Evolutionary conservation across 1,284 basidiomycete genomes (phyloP).

Genomic region (Apiotrichum akiyoshidainum): DNA sequence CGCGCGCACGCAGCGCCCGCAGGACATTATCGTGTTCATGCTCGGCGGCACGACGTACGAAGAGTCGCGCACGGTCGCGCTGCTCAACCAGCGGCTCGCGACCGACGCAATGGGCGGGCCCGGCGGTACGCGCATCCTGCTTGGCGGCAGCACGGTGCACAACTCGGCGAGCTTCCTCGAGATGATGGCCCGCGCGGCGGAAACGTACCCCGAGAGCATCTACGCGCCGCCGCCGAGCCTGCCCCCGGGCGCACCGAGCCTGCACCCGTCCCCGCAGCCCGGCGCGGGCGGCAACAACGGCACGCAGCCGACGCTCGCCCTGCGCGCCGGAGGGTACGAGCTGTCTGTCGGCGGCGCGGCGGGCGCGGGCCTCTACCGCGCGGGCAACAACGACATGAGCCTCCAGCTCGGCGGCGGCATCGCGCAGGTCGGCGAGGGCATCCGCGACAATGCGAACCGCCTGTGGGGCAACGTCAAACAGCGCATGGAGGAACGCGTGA

Average conservation of each 20-base stretch:
- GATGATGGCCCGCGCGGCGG: conserved; percentile 48
- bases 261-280: conserved; percentile 59
- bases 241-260: conserved; percentile 55
- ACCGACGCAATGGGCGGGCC: conserved; percentile 48
- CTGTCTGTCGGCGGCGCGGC: conserved; percentile 80
- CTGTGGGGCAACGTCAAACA: conserved; percentile 83
- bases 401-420: conserved; percentile 69
- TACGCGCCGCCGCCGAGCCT: conserved; percentile 37
- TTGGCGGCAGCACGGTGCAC: conserved; percentile 89
- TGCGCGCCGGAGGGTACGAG: conserved; percentile 86
- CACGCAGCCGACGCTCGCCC: conserved; percentile 58
- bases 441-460: conserved; percentile 67
- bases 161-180: conserved; percentile 66
- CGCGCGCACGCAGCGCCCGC: conserved; percentile 56
- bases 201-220: conserved; percentile 46
- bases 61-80: conserved; percentile 75
- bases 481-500: conserved; percentile 85
- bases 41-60: conserved; percentile 92
- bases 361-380: conserved; percentile 76
- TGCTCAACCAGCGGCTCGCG: conserved; percentile 75
- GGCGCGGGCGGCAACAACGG: conserved; percentile 31
- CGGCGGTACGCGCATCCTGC: conserved; percentile 65
- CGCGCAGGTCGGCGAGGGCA: conserved; percentile 60
- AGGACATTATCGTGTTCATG: conserved; percentile 92
- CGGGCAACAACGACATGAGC: conserved; percentile 60